phyloP scores from a whole-genome alignment of 176 grass and related monocot species.

The Coix lacrymajobi region DNA sequence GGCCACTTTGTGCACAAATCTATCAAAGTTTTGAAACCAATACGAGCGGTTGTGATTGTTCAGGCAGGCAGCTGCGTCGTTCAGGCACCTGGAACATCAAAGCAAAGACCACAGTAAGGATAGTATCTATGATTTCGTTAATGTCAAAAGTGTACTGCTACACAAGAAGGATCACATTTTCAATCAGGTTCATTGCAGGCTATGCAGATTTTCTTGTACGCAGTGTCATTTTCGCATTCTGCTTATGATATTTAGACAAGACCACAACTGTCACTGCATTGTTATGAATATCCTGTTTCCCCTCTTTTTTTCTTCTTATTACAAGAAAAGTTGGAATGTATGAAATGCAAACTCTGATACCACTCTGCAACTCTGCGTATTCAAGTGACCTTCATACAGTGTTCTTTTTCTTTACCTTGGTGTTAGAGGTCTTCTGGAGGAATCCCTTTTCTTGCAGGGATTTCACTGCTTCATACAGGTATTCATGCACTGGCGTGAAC shows the following conservation, averaged over 20 bases:
- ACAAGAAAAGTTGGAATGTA: background rate
- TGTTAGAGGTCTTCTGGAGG: background rate
- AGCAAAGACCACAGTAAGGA: conserved; percentile 8
- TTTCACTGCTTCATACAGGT: conserved; percentile 38
- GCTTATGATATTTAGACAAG: background rate
- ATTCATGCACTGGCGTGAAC: conserved; percentile 41
- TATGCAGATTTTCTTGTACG: background rate
- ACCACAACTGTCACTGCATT: background rate
- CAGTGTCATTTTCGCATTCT: background rate
- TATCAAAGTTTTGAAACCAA: conserved; percentile 39
- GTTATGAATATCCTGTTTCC: background rate
- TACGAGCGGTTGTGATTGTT: background rate
- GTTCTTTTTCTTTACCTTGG: conserved; percentile 12
- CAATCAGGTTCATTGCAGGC: background rate
- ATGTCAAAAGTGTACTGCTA: background rate
- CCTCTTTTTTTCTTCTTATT: background rate
- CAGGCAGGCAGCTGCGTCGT: background rate
- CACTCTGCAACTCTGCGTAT: background rate
- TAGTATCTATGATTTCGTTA: background rate
- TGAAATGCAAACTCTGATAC: background rate
- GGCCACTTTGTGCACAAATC: background rate
- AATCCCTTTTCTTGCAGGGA: conserved; percentile 52
- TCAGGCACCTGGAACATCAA: conserved; percentile 20
- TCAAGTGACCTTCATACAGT: background rate
- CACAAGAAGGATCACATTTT: background rate